Evolutionary conservation across 2,329 filamentous ascomycete species (phyloP), one percentile per base, ranked within the genome.

Genomic region (Ceratocystis destructans): DNA sequence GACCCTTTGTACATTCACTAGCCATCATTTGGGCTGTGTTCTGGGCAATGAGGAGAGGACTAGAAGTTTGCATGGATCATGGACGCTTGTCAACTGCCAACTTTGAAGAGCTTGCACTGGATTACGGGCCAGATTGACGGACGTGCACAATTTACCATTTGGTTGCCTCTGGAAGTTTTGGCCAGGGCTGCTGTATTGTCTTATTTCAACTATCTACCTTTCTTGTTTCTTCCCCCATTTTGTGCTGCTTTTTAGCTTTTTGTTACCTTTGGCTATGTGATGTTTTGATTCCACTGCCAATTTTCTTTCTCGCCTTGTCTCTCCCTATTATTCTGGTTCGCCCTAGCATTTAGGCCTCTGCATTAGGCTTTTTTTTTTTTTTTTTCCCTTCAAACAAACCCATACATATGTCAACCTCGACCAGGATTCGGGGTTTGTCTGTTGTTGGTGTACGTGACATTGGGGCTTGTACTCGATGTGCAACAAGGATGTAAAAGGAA

Each of bases 221-320:
- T 70, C 70, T 70, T n/a, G 17, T 59, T 31, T 7, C 17, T 68
- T 70, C 71, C 71, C 74, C 71, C 71, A n/a, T 44, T 44, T 45
- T 62, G 12, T 45, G 5, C 25, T 71, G 70, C 25, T 25, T 5
- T 62, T 62, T 57, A 6, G n/a, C 71, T 31, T 22, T 25, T 61
- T 44, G 12, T 25, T 50, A 20, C 59, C 22, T 41, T 45, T 33
- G 15, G 12, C 41, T 20, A 59, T 37, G 55, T 28, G 7, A 59
- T 59, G 8, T n/a, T 37, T 41, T 41, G 37, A 12, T 41, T 15
- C 2, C 12, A 41, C 10, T 41, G 37, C 37, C 37, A 41, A 41
- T 41, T 41, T 3, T 41, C 37, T 5, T 41, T 41, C 37, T 41
- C 10, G 12, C 10, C 37, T 41, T 10, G 33, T 12, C 33, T 37